Evolutionary conservation across 345 rosid species (phyloP).

Genomic region (Moringa oleifera): DNA sequence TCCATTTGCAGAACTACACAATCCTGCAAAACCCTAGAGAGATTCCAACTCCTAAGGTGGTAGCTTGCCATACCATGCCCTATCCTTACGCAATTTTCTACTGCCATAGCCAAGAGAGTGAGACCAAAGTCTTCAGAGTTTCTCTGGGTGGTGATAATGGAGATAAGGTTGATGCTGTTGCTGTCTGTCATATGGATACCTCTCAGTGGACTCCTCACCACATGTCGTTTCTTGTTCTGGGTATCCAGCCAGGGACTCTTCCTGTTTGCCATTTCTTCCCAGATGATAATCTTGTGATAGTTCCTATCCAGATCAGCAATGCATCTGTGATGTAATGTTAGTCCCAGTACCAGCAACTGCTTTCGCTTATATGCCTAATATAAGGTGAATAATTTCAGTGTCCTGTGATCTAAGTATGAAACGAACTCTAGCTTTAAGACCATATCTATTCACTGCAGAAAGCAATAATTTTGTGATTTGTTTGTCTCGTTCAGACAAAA

Average conservation of each 20-base stretch:
- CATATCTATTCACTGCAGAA: no score
- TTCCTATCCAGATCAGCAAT: constrained; percentile 21
- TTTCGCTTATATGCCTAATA: no score
- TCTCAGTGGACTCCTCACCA: constrained; percentile 59
- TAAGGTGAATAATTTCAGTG: no score
- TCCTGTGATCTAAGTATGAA: no score
- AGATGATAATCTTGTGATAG: constrained; percentile 28
- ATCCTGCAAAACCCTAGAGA: constrained; percentile 29
- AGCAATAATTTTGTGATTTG: no score
- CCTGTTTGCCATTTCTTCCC: constrained; percentile 73
- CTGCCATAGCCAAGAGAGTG: constrained; percentile 52
- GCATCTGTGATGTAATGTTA: no score
- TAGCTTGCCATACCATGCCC: constrained; percentile 64
- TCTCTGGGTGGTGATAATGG: constrained; percentile 44
- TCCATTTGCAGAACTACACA: constrained; percentile 41
- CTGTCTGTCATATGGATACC: constrained; percentile 78
- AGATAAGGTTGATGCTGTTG: constrained; percentile 41
- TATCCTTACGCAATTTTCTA: constrained; percentile 64
- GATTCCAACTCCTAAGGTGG: constrained; percentile 23
- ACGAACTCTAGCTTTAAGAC: no score
- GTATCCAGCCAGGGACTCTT: constrained; percentile 41
- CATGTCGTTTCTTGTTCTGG: constrained; percentile 52
- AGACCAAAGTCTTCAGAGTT: constrained; percentile 34
- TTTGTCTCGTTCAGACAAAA: no score
- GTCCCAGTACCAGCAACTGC: no score